Conservation (phyloP, 768 basidiomycete genomes). For the Amanita brunnescens region DNA sequence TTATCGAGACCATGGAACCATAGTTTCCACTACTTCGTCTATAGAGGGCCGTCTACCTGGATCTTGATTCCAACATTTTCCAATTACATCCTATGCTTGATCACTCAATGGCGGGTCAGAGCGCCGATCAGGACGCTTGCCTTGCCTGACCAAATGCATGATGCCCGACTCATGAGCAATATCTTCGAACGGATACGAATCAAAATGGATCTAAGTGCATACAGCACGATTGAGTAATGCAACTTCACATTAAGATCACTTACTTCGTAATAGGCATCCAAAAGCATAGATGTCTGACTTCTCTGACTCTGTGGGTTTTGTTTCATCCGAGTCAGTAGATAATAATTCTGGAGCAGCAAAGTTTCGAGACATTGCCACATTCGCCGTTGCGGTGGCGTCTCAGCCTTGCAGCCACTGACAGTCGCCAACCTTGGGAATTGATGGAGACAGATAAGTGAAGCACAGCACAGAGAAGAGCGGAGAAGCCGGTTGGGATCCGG, state of each 20-base stretch:
- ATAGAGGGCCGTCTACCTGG: too few relatives aligned
- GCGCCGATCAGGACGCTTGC: background rate
- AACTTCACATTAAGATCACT: background rate
- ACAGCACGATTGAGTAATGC: background rate
- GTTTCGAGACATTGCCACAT: too few relatives aligned
- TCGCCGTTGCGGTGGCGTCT: too few relatives aligned
- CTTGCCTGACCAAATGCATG: background rate
- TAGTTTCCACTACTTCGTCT: too few relatives aligned
- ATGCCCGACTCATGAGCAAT: too few relatives aligned
- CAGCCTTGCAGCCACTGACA: too few relatives aligned
- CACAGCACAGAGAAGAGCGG: too few relatives aligned
- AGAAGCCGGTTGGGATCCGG: too few relatives aligned
- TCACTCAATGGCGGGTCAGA: background rate
- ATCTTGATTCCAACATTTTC: background rate
- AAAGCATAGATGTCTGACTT: background rate
- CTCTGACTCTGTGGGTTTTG: background rate
- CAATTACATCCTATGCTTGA: background rate
- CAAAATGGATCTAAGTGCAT: too few relatives aligned
- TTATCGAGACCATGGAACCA: too few relatives aligned
- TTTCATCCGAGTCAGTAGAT: background rate
- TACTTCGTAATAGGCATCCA: conserved; percentile 4
- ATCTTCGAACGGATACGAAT: background rate
- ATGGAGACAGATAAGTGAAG: too few relatives aligned
- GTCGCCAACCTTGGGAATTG: too few relatives aligned
- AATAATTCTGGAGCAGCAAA: background rate